These are phyloP conservation scores for Paramecium tetraurelia DNA, from an alignment of 73 alveolate species.

Conservation along the genomic window DNA sequence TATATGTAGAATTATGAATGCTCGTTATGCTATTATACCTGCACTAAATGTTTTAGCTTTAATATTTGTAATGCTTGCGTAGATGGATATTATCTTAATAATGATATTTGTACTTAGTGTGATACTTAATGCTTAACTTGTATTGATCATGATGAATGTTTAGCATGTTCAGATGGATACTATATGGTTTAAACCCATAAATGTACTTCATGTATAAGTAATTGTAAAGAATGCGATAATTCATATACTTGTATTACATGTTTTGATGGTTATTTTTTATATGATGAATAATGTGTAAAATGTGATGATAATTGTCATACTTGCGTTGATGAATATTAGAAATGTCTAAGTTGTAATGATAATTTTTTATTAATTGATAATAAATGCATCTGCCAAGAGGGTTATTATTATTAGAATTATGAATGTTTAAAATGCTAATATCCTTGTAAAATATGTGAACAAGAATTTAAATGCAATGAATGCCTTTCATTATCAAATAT, in stretches of 20 bases:
- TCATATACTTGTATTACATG: not conserved
- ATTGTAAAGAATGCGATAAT: not conserved
- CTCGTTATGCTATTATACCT: not conserved
- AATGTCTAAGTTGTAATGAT: not conserved
- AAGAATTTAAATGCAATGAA: not conserved
- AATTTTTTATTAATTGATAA: not conserved
- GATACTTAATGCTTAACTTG: not conserved
- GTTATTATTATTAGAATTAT: slow-evolving; percentile 8
- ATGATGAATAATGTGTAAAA: not conserved
- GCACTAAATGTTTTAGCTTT: not conserved
- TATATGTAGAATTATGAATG: not conserved
- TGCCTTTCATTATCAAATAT: not conserved
- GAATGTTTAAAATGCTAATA: not conserved
- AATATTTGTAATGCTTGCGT: slow-evolving; percentile 1
- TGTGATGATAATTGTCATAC: not conserved
- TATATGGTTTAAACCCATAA: not conserved
- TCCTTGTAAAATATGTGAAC: not conserved
- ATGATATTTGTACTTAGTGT: not conserved
- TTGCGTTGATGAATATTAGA: not conserved
- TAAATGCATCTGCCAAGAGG: not conserved
- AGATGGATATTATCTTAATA: slow-evolving; percentile 5
- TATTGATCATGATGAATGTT: not conserved
- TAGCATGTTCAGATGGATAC: not conserved
- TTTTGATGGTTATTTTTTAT: not conserved
- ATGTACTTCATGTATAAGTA: not conserved